Percentiles rank a stretch among this genome's conserved stretches.
phyloP scores from a whole-genome alignment of 2,329 filamentous ascomycete species.

The Aspergillus sp. region DNA sequence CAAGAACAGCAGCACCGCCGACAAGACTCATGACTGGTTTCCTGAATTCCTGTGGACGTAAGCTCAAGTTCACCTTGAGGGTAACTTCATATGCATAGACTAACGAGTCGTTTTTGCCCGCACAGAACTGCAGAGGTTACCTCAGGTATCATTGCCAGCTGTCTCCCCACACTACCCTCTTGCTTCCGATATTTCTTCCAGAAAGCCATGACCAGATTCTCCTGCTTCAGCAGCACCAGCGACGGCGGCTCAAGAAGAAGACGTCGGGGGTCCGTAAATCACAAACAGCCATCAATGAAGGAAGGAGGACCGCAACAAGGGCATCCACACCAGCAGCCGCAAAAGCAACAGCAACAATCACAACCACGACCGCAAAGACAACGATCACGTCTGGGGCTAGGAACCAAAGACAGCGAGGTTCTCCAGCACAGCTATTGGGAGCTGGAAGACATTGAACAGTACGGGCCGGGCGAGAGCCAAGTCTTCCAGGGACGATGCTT shows the following conservation, averaged over 20 bases:
- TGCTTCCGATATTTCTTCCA: conserved; percentile 15
- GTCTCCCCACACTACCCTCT: conserved; percentile 15
- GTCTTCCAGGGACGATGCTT: conserved; percentile 7
- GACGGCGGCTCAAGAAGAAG: background rate
- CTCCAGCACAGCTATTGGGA: background rate
- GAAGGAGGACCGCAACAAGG: no score
- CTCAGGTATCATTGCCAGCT: conserved; percentile 17
- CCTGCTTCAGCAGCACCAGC: conserved; percentile 1
- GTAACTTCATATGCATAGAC: background rate
- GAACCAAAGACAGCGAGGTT: background rate
- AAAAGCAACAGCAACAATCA: background rate
- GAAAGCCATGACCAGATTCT: conserved; percentile 8
- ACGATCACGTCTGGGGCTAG: background rate
- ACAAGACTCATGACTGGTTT: conserved; percentile 19
- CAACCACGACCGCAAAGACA: background rate
- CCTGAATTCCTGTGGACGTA: conserved; percentile 20
- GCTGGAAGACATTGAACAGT: background rate
- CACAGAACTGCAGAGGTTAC: conserved; percentile 18
- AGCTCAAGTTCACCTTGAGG: background rate
- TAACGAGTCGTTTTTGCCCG: background rate
- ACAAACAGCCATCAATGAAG: background rate
- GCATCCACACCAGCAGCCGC: background rate
- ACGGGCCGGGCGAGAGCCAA: background rate
- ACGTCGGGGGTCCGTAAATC: background rate
- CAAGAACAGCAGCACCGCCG: conserved; percentile 7